phyloP scores from a whole-genome alignment of 148 eudicot species.

The Linanthus parryae region DNA sequence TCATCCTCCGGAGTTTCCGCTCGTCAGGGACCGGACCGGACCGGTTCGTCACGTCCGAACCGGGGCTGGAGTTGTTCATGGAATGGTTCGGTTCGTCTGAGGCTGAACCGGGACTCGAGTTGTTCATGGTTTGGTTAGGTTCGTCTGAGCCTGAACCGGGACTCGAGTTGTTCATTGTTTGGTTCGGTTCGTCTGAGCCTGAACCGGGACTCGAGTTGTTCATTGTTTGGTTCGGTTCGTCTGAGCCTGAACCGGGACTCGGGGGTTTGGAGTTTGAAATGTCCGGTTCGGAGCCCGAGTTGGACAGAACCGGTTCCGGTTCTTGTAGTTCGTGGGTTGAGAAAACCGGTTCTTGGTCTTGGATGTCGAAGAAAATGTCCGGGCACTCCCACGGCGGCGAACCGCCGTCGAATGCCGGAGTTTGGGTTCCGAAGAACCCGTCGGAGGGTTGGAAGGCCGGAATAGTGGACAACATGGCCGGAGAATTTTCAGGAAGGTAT shows the following conservation, averaged over 20 bases:
- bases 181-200: slow-evolving; percentile 12
- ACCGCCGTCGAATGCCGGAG: slow-evolving; percentile 16
- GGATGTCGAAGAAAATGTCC: slow-evolving; percentile 16
- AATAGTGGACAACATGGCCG: slow-evolving; percentile 45
- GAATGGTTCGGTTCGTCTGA: not conserved
- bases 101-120: slow-evolving; percentile 4
- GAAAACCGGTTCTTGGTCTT: slow-evolving; percentile 10
- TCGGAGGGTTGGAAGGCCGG: slow-evolving; percentile 20
- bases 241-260: slow-evolving; percentile 5
- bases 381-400: slow-evolving; percentile 36
- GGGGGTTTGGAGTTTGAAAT: slow-evolving; percentile 11
- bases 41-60: slow-evolving; percentile 10
- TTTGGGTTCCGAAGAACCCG: slow-evolving; percentile 19
- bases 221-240: slow-evolving; percentile 4
- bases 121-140: not conserved
- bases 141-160: slow-evolving; percentile 1
- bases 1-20: slow-evolving; percentile 47
- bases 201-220: slow-evolving; percentile 12
- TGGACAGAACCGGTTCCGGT: slow-evolving; percentile 9
- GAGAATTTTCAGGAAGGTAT: slow-evolving; percentile 19
- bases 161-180: slow-evolving; percentile 2
- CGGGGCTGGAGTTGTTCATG: not conserved
- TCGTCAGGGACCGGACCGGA: slow-evolving; percentile 20
- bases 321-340: not conserved
- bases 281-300: slow-evolving; percentile 4